Evolutionary conservation across 2,329 filamentous ascomycete genomes (phyloP).

Genomic region (Periconia digitata): DNA sequence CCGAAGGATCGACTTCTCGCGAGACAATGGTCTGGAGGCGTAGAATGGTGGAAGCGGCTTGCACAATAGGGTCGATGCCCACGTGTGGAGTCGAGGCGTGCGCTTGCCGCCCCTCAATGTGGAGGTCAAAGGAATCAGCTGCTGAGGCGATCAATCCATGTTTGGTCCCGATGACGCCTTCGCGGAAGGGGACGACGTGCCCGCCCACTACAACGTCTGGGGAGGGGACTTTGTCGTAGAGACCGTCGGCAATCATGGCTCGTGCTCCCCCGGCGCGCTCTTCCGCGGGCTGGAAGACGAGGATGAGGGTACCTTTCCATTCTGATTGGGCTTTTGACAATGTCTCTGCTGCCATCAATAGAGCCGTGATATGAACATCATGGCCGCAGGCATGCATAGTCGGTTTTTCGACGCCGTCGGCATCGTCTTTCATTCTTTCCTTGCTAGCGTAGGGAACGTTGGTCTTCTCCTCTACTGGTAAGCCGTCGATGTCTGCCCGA

Average conservation of each 20-base stretch:
- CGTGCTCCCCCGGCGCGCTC: slow-evolving; percentile 65
- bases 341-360: slow-evolving; percentile 58
- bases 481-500: slow-evolving; percentile 64
- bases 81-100: slow-evolving; percentile 60
- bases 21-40: slow-evolving; percentile 62
- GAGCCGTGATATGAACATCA: slow-evolving; percentile 62
- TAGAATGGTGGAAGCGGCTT: slow-evolving; percentile 58
- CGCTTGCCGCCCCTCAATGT: slow-evolving; percentile 60
- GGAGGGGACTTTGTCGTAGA: slow-evolving; percentile 57
- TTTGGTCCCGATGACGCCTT: slow-evolving; percentile 46
- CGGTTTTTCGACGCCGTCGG: slow-evolving; percentile 53
- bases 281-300: slow-evolving; percentile 69
- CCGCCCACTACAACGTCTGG: slow-evolving; percentile 60
- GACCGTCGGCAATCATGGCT: slow-evolving; percentile 62
- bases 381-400: slow-evolving; percentile 71
- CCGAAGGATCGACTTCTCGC: slow-evolving; percentile 56
- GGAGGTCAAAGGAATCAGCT: slow-evolving; percentile 48
- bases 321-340: slow-evolving; percentile 43
- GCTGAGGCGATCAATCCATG: slow-evolving; percentile 45
- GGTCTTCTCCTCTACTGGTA: slow-evolving; percentile 60
- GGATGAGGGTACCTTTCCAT: slow-evolving; percentile 66
- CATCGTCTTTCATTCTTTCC: slow-evolving; percentile 42
- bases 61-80: slow-evolving; percentile 60
- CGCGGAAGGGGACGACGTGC: slow-evolving; percentile 55
- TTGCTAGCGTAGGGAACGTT: slow-evolving; percentile 55